A percentile compares a stretch with the other conserved stretches of the same genome.
phyloP scores from a whole-genome alignment of 768 basidiomycete species.

The Filobasidium floriforme region DNA sequence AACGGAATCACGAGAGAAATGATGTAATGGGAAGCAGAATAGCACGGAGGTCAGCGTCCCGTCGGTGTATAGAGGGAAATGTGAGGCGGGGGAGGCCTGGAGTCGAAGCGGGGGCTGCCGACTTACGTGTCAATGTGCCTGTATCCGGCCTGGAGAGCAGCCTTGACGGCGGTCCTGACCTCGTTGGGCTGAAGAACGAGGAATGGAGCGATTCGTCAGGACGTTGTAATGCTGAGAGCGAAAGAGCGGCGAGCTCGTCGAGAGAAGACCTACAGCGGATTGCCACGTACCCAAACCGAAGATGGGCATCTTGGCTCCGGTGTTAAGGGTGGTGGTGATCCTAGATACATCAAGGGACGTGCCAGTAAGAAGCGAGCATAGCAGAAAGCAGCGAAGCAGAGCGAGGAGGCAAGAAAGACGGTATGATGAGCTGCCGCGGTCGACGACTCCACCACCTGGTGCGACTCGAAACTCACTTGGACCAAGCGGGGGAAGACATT shows the following conservation, averaged over 20 bases:
- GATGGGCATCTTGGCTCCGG: constrained; percentile 60
- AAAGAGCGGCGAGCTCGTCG: no score
- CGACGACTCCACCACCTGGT: background rate
- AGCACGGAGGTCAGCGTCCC: background rate
- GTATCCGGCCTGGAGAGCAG: constrained; percentile 69
- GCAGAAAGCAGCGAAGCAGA: background rate
- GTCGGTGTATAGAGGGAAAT: no score
- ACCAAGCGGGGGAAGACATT: constrained; percentile 9
- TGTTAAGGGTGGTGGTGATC: constrained; percentile 40
- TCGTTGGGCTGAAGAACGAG: constrained; percentile 49
- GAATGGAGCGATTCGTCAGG: background rate
- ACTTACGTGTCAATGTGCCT: constrained; percentile 48
- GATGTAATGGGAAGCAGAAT: constrained; percentile 10
- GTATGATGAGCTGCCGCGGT: background rate
- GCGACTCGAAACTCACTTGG: background rate
- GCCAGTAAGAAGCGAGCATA: background rate
- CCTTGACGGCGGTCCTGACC: constrained; percentile 66
- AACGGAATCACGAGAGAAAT: constrained; percentile 14
- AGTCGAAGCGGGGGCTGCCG: background rate
- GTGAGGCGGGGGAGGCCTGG: no score
- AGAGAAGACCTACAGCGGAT: constrained; percentile 37
- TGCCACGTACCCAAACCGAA: constrained; percentile 56
- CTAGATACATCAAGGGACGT: background rate
- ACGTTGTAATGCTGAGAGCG: background rate
- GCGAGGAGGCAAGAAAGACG: background rate